Percentiles rank a stretch among this genome's conserved stretches.
Evolutionary conservation across 495 filamentous ascomycete genomes (phyloP).

Genomic region (Tetracladium marchalianum): DNA sequence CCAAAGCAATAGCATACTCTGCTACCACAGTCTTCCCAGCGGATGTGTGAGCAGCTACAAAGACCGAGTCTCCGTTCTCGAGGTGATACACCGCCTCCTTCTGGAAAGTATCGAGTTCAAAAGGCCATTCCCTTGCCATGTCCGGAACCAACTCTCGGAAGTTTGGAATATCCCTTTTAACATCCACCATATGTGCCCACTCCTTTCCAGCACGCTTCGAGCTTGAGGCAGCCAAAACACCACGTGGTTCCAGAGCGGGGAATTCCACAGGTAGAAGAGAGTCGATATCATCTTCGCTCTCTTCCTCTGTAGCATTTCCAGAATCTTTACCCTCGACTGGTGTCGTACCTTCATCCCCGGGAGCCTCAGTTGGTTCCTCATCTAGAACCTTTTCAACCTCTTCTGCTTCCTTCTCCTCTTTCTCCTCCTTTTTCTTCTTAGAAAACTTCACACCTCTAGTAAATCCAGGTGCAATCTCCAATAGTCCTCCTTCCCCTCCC

Average conservation of each 20-base stretch:
- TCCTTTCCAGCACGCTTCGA: conserved; percentile 68
- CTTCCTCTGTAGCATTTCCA: conserved; percentile 30
- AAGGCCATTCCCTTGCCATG: conserved; percentile 93
- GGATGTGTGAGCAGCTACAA: conserved; percentile 97
- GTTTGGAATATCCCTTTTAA: conserved; percentile 82
- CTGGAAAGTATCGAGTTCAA: conserved; percentile 95
- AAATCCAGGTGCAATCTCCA: conserved; percentile 79
- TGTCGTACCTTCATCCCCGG: conserved; percentile 27
- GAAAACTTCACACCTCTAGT: conserved; percentile 61
- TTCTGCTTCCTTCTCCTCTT: conserved; percentile 47
- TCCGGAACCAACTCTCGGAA: conserved; percentile 89
- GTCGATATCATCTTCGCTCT: conserved; percentile 77
- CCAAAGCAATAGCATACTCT: conserved; percentile 94
- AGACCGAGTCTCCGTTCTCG: conserved; percentile 93
- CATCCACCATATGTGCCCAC: conserved; percentile 97
- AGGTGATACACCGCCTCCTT: conserved; percentile 98
- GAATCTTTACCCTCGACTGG: conserved; percentile 34
- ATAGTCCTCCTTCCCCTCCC: conserved; percentile 62
- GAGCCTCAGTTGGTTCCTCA: conserved; percentile 45
- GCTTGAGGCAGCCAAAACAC: conserved; percentile 58
- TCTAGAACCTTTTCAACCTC: conserved; percentile 67
- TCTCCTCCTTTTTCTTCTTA: conserved; percentile 46
- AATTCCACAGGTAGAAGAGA: conserved; percentile 87
- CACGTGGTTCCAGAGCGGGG: conserved; percentile 79
- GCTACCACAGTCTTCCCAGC: conserved; percentile 97